Base-by-base conservation (phyloP, 1,284 basidiomycete genomes). In the Moesziomyces antarcticus region DNA sequence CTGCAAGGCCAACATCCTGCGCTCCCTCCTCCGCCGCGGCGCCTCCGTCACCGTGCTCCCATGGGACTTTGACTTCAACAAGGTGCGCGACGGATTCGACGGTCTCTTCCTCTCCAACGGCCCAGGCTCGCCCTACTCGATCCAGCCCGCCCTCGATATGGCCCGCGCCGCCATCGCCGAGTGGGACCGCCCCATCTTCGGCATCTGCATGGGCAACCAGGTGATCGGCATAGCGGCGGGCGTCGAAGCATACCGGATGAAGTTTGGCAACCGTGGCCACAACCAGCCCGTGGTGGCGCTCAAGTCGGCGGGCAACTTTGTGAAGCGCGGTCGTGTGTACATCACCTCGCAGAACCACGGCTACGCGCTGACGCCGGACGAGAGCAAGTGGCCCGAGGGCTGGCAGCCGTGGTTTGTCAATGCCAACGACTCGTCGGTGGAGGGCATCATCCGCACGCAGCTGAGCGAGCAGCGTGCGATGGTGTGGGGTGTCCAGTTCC, bases 211-310 rank as follows among this genome's bases (percentile, higher is more conserved):
- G 97, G 97, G 79, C 40, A 73, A 81, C 71, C 81, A 82, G 54
- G 89, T 99, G 77, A 93, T 99, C 78, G 96, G 97, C 50, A 92
- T 99, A 87, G 96, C 96, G 18, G 95, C 94, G 21, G 97, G 97
- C 45, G 86, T 98, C 67, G 94, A 97, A 80, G 93, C 95, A 8
- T 98, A 98, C 85, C 89, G 94, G 35, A 97, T 97, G 94, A 93
- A 91, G 21, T 98, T 98, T 82, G 95, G 96, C 27, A 98, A 99
- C 85, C 92, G 96, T 79, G 96, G 96, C n/a, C 97, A 99, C 86
- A 99, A 99, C 85, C 96, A 99, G 85, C 96, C 96, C 43, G 96
- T 99, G 18, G 88, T 99, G 37, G 96, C 96, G 24, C 88, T 98
- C 56, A 93, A 93, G 37, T 91, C 90, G 41, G 89, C 92, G 9